Evolutionary conservation across 805 yeast species (phyloP).

Genomic region (Ogataea sp.): DNA sequence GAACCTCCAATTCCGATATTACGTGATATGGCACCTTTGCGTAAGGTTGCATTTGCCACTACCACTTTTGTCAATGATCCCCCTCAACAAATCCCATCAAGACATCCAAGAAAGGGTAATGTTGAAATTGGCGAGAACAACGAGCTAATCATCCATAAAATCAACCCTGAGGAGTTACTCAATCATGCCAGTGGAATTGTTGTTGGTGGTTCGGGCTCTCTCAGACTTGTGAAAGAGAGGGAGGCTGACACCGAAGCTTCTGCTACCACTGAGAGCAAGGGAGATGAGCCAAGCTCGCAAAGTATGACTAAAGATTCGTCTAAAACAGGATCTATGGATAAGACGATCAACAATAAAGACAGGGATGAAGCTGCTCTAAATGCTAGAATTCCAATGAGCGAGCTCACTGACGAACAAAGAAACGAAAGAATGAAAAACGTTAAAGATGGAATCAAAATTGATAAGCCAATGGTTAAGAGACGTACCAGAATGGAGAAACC

Average conservation of each 20-base stretch:
- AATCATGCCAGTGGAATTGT: slow-evolving; percentile 58
- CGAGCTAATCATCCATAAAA: slow-evolving; percentile 24
- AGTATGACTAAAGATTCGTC: neutral
- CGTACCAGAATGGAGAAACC: slow-evolving; percentile 25
- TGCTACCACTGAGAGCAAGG: no score
- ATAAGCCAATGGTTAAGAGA: slow-evolving; percentile 53
- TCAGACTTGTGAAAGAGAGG: slow-evolving; percentile 30
- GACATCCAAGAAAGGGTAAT: slow-evolving; percentile 75
- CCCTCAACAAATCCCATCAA: slow-evolving; percentile 89
- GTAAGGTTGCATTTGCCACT: slow-evolving; percentile 71
- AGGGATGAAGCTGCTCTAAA: slow-evolving; percentile 21
- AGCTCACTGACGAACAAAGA: slow-evolving; percentile 3
- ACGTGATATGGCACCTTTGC: slow-evolving; percentile 29
- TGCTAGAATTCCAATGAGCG: slow-evolving; percentile 8
- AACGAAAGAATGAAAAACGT: slow-evolving; percentile 13
- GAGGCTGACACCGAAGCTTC: slow-evolving; percentile 8
- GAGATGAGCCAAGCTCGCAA: neutral
- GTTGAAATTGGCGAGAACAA: slow-evolving; percentile 34
- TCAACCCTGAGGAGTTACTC: slow-evolving; percentile 22
- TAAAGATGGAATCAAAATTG: slow-evolving; percentile 41
- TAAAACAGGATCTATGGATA: slow-evolving; percentile 11
- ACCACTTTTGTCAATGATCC: slow-evolving; percentile 73
- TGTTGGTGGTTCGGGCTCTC: slow-evolving; percentile 71
- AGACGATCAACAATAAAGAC: slow-evolving; percentile 22
- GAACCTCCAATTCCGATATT: slow-evolving; percentile 22